Evolutionary conservation across 495 filamentous ascomycete genomes (phyloP).

Genomic region (Diplogelasinospora grovesii): DNA sequence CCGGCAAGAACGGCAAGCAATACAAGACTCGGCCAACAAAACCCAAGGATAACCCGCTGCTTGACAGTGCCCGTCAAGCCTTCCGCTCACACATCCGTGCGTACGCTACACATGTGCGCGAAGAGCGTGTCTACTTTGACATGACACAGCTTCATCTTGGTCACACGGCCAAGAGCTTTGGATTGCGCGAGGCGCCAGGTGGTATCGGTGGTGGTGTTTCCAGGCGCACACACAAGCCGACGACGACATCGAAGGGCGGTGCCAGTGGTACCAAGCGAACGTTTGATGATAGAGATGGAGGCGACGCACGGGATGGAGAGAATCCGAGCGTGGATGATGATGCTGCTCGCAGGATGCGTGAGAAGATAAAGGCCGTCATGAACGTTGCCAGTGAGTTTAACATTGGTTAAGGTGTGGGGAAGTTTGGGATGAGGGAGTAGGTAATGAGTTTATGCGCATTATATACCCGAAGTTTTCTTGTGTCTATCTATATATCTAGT

Average conservation of each 20-base stretch:
- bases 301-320: constrained; percentile 14
- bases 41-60: constrained; percentile 28
- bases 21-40: constrained; percentile 3
- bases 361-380: constrained; percentile 75
- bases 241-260: constrained; percentile 15
- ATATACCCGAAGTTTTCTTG: not conserved
- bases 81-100: constrained; percentile 90
- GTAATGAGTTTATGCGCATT: not conserved
- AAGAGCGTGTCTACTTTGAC: constrained; percentile 78
- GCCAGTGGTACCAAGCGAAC: constrained; percentile 4
- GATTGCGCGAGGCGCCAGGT: constrained; percentile 77
- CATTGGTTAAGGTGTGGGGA: not conserved
- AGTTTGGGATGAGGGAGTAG: not conserved
- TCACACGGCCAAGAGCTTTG: constrained; percentile 91
- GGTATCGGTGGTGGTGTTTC: constrained; percentile 55
- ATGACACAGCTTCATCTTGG: constrained; percentile 85
- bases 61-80: constrained; percentile 69
- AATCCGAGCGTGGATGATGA: constrained; percentile 47
- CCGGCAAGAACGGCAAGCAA: constrained; percentile 16
- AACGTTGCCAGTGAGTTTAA: constrained; percentile 79
- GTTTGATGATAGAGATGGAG: constrained; percentile 1
- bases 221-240: constrained; percentile 29
- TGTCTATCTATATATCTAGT: not conserved
- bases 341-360: constrained; percentile 66
- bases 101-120: constrained; percentile 85